Evolutionary conservation across 1,284 basidiomycete species (phyloP), one percentile per base, ranked within the genome.

Genomic region (Phaffia rhodozyma): DNA sequence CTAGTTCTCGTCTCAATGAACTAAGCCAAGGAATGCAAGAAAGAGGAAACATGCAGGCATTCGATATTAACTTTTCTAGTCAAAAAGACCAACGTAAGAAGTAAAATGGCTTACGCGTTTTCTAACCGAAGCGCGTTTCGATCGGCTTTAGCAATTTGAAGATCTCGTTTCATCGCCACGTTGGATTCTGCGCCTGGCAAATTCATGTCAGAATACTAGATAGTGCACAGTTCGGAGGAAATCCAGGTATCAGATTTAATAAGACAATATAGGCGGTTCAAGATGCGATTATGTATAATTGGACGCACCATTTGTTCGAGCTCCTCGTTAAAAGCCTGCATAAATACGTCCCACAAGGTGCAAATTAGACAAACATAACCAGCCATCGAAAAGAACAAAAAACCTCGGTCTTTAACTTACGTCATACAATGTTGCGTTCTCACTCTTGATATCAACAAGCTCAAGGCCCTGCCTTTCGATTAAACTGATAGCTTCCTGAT

Each of bases 341-440:
- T 21, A 60, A 3, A n/a, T 11, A 7, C 38, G 38, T 43, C 2
- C 5, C 2, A 11, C 13, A 16, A 43, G 13, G 13, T 34, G 9
- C 11, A 43, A n/a, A 48, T 65, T 54, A 60, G 55, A 55, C 34
- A 0, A 23, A 34, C 18, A 38, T 13, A n/a, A 55, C 63, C 30
- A 57, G 34, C 29, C 5, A 30, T 16, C 43, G 5, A 25, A 5
- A 32, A 23, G 6, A 0, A 4, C 23, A 5, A 32, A 47, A 7
- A n/a, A n/a, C n/a, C 9, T n/a, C 38, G n/a, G 32, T 7, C 16
- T 53, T 18, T 3, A 25, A 73, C 83, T 71, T 66, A 89, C 89
- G 78, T 91, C 86, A 71, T 91, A 93, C 79, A 92, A 85, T 71
- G 89, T 86, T 70, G 91, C 88, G 72, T 91, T 87, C 77, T 93